A percentile compares a stretch with the other conserved stretches of the same genome.
Evolutionary conservation across 2,329 filamentous ascomycete genomes (phyloP).

Genomic region (Cadophora sp.): DNA sequence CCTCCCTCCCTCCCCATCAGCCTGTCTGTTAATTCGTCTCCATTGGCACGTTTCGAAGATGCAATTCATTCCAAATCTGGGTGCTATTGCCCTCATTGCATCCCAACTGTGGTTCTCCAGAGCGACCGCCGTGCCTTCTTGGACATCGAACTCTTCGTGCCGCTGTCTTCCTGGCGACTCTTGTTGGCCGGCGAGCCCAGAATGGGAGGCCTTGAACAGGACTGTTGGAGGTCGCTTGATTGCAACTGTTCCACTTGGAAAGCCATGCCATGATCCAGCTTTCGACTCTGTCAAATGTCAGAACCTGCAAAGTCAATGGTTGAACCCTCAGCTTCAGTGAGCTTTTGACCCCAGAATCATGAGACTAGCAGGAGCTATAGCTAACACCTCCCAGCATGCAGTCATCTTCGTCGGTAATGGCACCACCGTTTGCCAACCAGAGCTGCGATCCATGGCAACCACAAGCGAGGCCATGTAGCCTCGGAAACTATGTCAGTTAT

Average conservation of each 20-base stretch:
- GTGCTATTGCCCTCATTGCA: too few species aligned
- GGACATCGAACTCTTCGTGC: too few species aligned
- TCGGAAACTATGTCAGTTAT: slow-evolving; percentile 49
- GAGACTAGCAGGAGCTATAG: neutral
- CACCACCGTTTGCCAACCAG: slow-evolving; percentile 49
- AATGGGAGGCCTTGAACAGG: too few species aligned
- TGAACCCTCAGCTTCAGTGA: slow-evolving; percentile 47
- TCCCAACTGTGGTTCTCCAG: too few species aligned
- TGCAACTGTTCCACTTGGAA: slow-evolving; percentile 42
- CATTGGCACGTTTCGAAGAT: too few species aligned
- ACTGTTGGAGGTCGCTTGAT: slow-evolving; percentile 51
- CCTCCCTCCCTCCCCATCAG: too few species aligned
- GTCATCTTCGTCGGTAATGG: slow-evolving; percentile 52
- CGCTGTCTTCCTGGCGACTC: too few species aligned
- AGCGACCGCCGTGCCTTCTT: too few species aligned
- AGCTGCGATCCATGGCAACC: slow-evolving; percentile 45
- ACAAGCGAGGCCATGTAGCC: slow-evolving; percentile 47
- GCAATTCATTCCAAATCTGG: too few species aligned
- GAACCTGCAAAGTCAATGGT: slow-evolving; percentile 44
- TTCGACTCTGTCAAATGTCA: slow-evolving; percentile 36
- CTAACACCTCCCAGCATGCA: slow-evolving; percentile 39
- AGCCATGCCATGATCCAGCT: slow-evolving; percentile 36
- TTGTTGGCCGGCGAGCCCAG: too few species aligned
- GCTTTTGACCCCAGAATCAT: slow-evolving; percentile 5
- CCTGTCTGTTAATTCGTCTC: too few species aligned